Conservation (phyloP, 805 yeast genomes). For the Ogataea henricii region DNA sequence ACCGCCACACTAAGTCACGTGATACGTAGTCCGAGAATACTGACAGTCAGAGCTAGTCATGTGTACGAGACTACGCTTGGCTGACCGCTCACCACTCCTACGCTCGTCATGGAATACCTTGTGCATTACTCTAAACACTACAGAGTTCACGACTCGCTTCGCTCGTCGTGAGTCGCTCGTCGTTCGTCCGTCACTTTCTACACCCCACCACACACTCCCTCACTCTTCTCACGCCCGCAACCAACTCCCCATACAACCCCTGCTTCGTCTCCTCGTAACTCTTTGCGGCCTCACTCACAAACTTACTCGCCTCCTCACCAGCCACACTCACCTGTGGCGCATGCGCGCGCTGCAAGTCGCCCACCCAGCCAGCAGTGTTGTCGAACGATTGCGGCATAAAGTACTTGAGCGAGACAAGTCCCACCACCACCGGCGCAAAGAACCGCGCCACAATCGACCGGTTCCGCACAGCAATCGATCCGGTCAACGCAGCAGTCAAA, state of each 20-base stretch:
- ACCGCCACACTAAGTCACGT: too few species aligned
- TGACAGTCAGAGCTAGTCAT: too few species aligned
- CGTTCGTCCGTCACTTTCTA: constrained; percentile 3
- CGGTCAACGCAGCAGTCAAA: constrained; percentile 55
- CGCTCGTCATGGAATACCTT: too few species aligned
- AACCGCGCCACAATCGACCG: constrained; percentile 52
- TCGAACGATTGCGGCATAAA: constrained; percentile 53
- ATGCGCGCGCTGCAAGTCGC: constrained; percentile 36
- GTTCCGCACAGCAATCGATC: constrained; percentile 54
- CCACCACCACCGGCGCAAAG: constrained; percentile 51
- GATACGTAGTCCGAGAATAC: too few species aligned
- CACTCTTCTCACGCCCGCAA: constrained; percentile 7
- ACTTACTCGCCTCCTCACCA: constrained; percentile 17
- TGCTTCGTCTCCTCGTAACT: constrained; percentile 5
- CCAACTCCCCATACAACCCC: constrained; percentile 4
- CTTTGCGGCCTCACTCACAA: constrained; percentile 4
- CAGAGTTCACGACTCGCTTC: too few species aligned
- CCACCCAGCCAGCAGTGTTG: constrained; percentile 33
- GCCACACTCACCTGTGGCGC: constrained; percentile 39
- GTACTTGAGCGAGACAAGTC: constrained; percentile 43
- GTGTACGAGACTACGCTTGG: too few species aligned
- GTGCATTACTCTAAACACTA: too few species aligned
- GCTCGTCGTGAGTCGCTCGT: too few species aligned
- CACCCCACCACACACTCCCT: constrained; percentile 11
- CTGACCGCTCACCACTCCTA: too few species aligned